phyloP scores from a whole-genome alignment of 2,329 filamentous ascomycete species.

The Aspergillus melleus region DNA sequence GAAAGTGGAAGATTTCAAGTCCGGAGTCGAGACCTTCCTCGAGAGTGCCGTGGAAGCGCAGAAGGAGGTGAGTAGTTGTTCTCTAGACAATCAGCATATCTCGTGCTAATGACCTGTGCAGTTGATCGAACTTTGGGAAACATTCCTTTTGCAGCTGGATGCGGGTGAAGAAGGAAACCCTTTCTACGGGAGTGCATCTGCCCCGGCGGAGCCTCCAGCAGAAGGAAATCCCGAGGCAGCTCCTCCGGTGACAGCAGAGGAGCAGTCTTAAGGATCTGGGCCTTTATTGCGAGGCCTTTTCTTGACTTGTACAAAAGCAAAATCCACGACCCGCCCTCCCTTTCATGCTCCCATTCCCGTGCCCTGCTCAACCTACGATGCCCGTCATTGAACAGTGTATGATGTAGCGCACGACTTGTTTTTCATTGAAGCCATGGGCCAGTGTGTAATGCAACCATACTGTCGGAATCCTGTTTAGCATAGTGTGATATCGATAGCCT shows the following conservation, averaged over 20 bases:
- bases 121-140: conserved; percentile 93
- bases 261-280: conserved; percentile 14
- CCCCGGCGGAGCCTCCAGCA: conserved; percentile 20
- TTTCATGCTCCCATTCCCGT: not conserved
- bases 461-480: conserved; percentile 11
- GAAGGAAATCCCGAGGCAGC: conserved; percentile 12
- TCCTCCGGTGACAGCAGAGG: conserved; percentile 15
- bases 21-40: conserved; percentile 93
- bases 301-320: conserved; percentile 18
- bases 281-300: not conserved
- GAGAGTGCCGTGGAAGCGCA: conserved; percentile 97
- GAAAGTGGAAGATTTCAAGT: conserved; percentile 99
- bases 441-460: conserved; percentile 11
- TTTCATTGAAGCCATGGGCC: conserved; percentile 11
- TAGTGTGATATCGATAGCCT: conserved; percentile 6
- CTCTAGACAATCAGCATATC: not conserved
- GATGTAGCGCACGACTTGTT: conserved; percentile 14
- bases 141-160: conserved; percentile 93
- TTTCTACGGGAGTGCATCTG: conserved; percentile 39
- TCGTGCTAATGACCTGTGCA: conserved; percentile 44
- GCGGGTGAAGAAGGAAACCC: conserved; percentile 77
- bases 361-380: not conserved
- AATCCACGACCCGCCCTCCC: conserved; percentile 3
- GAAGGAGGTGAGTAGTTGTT: conserved; percentile 73
- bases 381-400: conserved; percentile 8